Base-by-base conservation (phyloP, 768 basidiomycete species). In the Suillus fuscotomentosus region DNA sequence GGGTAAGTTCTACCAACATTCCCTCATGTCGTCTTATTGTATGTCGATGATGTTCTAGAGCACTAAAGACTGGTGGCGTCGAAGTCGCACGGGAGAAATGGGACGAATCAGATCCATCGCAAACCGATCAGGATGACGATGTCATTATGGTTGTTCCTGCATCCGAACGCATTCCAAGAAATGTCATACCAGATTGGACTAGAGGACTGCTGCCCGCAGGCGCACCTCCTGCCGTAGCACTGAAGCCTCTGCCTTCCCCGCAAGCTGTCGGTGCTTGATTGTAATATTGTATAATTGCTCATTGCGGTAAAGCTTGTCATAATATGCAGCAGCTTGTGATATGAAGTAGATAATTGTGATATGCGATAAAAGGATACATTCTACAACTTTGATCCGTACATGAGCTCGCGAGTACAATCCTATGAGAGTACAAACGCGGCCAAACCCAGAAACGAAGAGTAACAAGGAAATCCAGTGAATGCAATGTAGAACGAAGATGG, bases 81-180 rank as follows among this genome's bases (percentile, higher is more conserved):
- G 95, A 97, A 72, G 84, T 97, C 9, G 72, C 87, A 57, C 81
- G 94, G 47, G 95, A 97, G 72, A 86, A 85, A 65, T 97, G 93
- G 91, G 95, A 97, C 68, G 90, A 92, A 71, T 84, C 82, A 24
- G 85, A 84, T 39, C 48, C 65, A 64, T 64, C 74, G 43, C 72
- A 76, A 13, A 78, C 77, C 24, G 82, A 80, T 56, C 84, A 83
- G 11, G 79, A 83, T 66, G 70, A 66, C 53, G 71, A 68, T n/a
- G 71, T 75, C 42, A 43, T 60, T 13, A 48, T n/a, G 8, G n/a
- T 67, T 0, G 66, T 70, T 34, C 47, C 62, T 36, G 66, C 60
- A 47, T 64, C 71, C 22, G 74, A 76, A 36, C 75, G 76, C 45
- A 64, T 69, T 13, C 71, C 79, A 8, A 77, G 72, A 54, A 83